Evolutionary conservation across 2,329 filamentous ascomycete species (phyloP), one percentile per base, ranked within the genome.

Genomic region (Chlorencoelia australis): DNA sequence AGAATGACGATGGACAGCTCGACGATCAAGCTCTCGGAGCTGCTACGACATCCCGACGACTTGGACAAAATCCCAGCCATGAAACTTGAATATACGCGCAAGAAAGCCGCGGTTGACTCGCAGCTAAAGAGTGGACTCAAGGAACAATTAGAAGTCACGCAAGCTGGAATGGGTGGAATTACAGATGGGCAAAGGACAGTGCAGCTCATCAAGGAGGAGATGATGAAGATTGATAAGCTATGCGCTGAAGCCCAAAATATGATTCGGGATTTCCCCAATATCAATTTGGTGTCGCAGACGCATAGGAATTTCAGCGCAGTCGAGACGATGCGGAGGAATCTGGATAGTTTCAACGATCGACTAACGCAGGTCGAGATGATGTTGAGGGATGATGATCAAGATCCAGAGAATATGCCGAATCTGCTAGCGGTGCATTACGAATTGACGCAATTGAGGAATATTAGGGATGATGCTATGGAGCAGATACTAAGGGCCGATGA

Each of bases 181-280:
- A 77, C 75, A 29, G 87, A 95, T 56, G 88, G 88, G 39, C 88
- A 96, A 62, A 83, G 88, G 59, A 85, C 85, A 43, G 84, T 98
- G 22, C 82, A 85, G 56, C 75, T 82, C 52, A 95, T 95, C 63
- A 94, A 94, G 61, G 89, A 96, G 49, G 91, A 98, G 66, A 91
- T 98, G 76, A 87, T 93, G 69, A 93, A 89, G 64, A 96, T 98
- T 54, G 91, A 98, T 66, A 87, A 85, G 64, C 75, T 98, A 46
- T 98, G 91, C 65, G 87, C 88, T 45, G 93, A 98, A 63, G 88
- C 88, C 37, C 89, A 96, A 66, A 86, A 85, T 58, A 95, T 95
- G 77, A 94, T 98, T 54, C 79, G 83, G 55, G 91, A 98, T 66
- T 96, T 98, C 61, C 81, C 82, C 22, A 85, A 86, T 56, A 91